Evolutionary conservation across 306 rosid species (phyloP).

Genomic region (Pyrus betulifolia): DNA sequence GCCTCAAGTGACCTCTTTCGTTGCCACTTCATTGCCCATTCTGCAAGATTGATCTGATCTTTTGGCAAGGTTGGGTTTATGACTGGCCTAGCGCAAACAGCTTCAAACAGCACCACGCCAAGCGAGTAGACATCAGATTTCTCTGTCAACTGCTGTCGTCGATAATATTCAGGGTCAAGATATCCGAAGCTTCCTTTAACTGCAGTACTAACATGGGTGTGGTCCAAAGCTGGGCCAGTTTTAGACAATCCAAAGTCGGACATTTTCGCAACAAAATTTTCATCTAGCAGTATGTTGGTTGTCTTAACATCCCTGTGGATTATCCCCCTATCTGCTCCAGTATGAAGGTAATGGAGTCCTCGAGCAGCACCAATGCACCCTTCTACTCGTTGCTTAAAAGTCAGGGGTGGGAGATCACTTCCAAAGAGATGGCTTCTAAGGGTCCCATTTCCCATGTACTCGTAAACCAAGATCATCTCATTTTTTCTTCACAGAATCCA

Average conservation of each 20-base stretch:
- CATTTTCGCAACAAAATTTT: constrained; percentile 85
- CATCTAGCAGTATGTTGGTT: constrained; percentile 79
- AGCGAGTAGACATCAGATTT: constrained; percentile 93
- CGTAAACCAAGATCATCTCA: constrained; percentile 95
- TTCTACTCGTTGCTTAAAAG: constrained; percentile 85
- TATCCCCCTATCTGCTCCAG: constrained; percentile 84
- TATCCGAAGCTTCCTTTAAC: constrained; percentile 97
- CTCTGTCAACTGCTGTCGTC: constrained; percentile 90
- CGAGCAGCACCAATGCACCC: constrained; percentile 92
- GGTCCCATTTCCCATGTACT: constrained; percentile 92
- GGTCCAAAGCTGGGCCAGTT: constrained; percentile 83
- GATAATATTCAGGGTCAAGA: constrained; percentile 87
- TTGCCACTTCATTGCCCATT: constrained; percentile 97
- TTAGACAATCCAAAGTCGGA: constrained; percentile 89
- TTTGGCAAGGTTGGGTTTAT: constrained; percentile 87
- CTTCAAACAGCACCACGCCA: constrained; percentile 88
- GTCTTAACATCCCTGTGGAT: constrained; percentile 97
- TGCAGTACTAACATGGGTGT: constrained; percentile 94
- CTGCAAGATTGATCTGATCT: constrained; percentile 92
- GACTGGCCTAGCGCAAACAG: constrained; percentile 82
- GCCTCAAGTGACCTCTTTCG: constrained; percentile 53
- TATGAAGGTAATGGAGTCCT: constrained; percentile 95
- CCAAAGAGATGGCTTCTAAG: constrained; percentile 93
- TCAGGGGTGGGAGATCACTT: constrained; percentile 60
- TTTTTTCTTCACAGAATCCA: constrained; percentile 85